Conservation (phyloP, 2,329 filamentous ascomycete species). For the Trichoderma breve region DNA sequence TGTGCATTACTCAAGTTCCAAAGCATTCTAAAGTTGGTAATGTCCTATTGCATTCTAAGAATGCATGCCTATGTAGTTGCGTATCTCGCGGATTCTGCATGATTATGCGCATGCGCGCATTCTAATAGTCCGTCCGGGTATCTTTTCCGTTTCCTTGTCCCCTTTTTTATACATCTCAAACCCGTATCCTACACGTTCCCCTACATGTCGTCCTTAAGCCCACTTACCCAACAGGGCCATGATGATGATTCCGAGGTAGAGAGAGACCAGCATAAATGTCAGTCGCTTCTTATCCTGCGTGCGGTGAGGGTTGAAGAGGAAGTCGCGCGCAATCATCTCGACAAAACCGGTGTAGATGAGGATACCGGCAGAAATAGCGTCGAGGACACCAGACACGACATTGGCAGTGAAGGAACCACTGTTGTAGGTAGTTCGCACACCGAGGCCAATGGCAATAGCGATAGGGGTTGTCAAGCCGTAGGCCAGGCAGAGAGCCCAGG, state of each 20-base stretch:
- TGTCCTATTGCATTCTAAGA: not conserved
- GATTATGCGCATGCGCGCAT: not conserved
- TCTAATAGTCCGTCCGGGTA: not conserved
- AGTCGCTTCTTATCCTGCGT: conserved; percentile 44
- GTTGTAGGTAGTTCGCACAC: conserved; percentile 37
- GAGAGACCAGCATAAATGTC: conserved; percentile 61
- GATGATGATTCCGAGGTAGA: conserved; percentile 64
- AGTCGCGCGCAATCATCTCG: conserved; percentile 86
- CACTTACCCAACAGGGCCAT: conserved; percentile 80
- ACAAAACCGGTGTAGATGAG: conserved; percentile 85
- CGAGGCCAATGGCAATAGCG: conserved; percentile 49
- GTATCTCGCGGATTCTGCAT: not conserved
- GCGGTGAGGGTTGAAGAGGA: conserved; percentile 84
- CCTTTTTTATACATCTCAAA: not conserved
- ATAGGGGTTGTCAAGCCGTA: conserved; percentile 54
- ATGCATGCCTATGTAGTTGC: not conserved
- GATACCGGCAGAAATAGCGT: conserved; percentile 79
- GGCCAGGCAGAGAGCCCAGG: conserved; percentile 46
- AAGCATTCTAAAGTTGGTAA: not conserved
- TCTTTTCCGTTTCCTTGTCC: not conserved
- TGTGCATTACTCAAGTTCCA: not conserved
- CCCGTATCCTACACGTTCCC: not conserved
- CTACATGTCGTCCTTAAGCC: conserved; percentile 49
- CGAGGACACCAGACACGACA: conserved; percentile 78
- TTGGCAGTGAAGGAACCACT: conserved; percentile 38